Evolutionary conservation across 441 rosid species (phyloP), one percentile per base, ranked within the genome.

Genomic region (Theobroma grandiflorum): DNA sequence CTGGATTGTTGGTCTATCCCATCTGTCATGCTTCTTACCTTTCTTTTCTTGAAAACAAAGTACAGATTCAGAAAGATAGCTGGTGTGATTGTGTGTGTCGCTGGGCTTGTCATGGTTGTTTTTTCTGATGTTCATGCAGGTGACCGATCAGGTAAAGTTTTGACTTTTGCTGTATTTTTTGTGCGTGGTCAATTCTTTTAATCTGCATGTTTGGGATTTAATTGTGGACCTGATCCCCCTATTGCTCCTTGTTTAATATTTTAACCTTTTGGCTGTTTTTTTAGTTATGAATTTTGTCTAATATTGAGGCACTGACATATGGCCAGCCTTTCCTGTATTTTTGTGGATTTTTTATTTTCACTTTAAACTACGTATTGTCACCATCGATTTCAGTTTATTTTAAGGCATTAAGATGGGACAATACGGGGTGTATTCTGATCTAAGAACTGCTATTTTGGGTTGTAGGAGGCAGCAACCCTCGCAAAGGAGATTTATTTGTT

Each of bases 1-100:
- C 87, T 97, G 20, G 99, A 97, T 82, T 97, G 99, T 78, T 97
- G 99, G 99, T 72, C 97, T 20, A 94, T 97, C 69, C 99, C 99
- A 2, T 86, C 90, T 0, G 98, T 95, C 78, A 88, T 95, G 96
- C 40, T 95, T 53, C 95, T 95, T 74, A 95, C 98, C 37, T 91
- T 90, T 90, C 14, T 91, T 75, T 92, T 97, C 80, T 82, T 97
- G 80, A 88, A 88, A 76, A 92, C 98, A 16, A 95, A 91, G 82
- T 97, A 97, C 79, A 85, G 94, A 87, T 84, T 79, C 82, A 91
- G 87, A 86, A 97, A 92, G 89, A 90, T 91, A 37, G 74, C 88
- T 67, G 98, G 99, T 78, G 98, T 95, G 52, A 11, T 86, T 79
- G 89, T 91, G 80, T 97, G 98, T 87, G 88, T 95, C 76, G 86